Evolutionary conservation across 2,329 filamentous ascomycete species (phyloP), one percentile per base, ranked within the genome.

Genomic region (Endocalyx cinctus): DNA sequence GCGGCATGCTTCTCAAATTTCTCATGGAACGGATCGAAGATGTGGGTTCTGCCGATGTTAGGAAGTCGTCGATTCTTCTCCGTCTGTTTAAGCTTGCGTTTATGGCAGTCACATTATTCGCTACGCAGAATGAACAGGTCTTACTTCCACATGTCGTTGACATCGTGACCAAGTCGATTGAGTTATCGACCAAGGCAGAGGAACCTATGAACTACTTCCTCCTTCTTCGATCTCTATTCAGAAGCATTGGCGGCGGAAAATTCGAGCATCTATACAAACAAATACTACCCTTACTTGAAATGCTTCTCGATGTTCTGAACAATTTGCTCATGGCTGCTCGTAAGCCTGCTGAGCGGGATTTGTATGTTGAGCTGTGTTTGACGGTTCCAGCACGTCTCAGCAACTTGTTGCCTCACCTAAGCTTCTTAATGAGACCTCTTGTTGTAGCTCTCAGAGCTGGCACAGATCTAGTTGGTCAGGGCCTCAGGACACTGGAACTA

Each of bases 121-220:
- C 88, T 0, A 74, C 77, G 7, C 89, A 96, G 54, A 99, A 99
- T 50, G 92, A 99, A 62, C 85, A 92, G 55, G 88, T 99, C 3
- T 70, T 99, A 11, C 70, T 97, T 33, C 94, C 94, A 0, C 92
- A 98, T 58, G 90, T 98, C 31, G 89, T 94, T 34, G 94, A 94
- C 56, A 94, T 99, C 44, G 87, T 98, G 41, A 96, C 90, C 10
- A 89, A 94, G 60, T 97, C 90, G 7, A 96, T 99, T 42, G 87
- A 97, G 60, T 69, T 97, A 23, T 96, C 90, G 2, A 94, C 92
- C 6, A 94, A 84, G 37, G 94, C 92, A 1, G 88, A 96, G 51
- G 90, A 97, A 55, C 94, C 94, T 0, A 95, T 96, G 77, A 98
- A 99, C 59, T 98, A 98, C 63, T 99, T 98, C 62, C 72, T 96